A percentile compares a stretch with the other conserved stretches of the same genome.
Evolutionary conservation across 176 grass and related monocot species (phyloP).

Genomic region (Triticum dicoccoides): DNA sequence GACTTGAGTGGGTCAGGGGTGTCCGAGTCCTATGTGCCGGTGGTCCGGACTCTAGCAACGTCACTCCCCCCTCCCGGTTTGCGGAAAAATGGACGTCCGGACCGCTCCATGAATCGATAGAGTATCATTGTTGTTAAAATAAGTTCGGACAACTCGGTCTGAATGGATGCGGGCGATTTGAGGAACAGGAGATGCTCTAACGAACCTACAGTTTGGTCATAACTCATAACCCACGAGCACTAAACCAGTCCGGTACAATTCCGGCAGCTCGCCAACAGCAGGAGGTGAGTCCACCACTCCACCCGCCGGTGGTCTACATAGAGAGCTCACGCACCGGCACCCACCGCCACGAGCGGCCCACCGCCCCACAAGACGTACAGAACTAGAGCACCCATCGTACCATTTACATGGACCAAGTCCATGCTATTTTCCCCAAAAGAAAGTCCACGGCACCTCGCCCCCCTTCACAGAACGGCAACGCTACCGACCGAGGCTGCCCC

Average conservation of each 20-base stretch:
- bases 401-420: conserved; percentile 28
- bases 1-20: too few relatives aligned
- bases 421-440: not conserved
- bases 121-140: too few relatives aligned
- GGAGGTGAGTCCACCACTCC: not conserved
- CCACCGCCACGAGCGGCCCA: not conserved
- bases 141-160: too few relatives aligned
- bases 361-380: not conserved
- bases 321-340: not conserved
- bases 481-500: not conserved
- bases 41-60: too few relatives aligned
- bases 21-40: too few relatives aligned
- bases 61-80: too few relatives aligned
- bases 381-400: not conserved
- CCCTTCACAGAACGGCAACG: not conserved
- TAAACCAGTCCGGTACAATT: not conserved
- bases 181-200: too few relatives aligned
- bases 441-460: not conserved
- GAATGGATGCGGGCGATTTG: too few relatives aligned
- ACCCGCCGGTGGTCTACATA: not conserved
- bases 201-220: too few relatives aligned
- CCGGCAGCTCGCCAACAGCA: not conserved
- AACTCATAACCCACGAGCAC: not conserved
- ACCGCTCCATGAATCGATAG: too few relatives aligned
- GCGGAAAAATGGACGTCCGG: too few relatives aligned